Conservation (phyloP, 2,329 filamentous ascomycete species). For the Penicillium sp. region DNA sequence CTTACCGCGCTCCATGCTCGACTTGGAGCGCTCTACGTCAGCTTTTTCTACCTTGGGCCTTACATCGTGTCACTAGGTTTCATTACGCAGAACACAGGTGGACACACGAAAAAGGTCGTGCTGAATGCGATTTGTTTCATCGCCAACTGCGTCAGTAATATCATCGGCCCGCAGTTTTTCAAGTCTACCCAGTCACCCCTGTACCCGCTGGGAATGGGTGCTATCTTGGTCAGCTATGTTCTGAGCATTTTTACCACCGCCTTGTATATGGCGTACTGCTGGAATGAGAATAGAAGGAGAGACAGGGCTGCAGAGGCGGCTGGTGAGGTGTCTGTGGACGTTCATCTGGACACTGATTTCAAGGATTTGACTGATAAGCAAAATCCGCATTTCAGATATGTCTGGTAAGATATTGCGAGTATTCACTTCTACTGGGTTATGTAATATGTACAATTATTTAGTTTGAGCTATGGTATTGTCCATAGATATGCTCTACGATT, state of each 20-base stretch:
- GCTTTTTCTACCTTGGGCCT: slow-evolving; percentile 52
- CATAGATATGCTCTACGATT: background rate
- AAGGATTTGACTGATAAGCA: background rate
- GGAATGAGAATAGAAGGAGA: slow-evolving; percentile 47
- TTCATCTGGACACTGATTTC: background rate
- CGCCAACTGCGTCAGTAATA: slow-evolving; percentile 58
- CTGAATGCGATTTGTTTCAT: slow-evolving; percentile 59
- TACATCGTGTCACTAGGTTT: slow-evolving; percentile 49
- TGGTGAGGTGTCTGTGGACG: background rate
- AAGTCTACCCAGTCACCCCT: slow-evolving; percentile 48
- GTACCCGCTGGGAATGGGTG: slow-evolving; percentile 53
- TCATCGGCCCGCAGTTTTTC: slow-evolving; percentile 62
- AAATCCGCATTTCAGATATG: slow-evolving; percentile 2
- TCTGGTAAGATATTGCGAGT: background rate
- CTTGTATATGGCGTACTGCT: slow-evolving; percentile 44
- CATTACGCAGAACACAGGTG: slow-evolving; percentile 45
- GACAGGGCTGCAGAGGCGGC: slow-evolving; percentile 41
- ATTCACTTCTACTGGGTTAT: background rate
- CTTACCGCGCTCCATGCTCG: slow-evolving; percentile 36
- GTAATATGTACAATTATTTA: background rate
- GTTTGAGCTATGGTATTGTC: too few relatives aligned
- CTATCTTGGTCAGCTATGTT: slow-evolving; percentile 55
- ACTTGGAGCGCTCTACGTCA: slow-evolving; percentile 40
- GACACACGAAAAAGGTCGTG: slow-evolving; percentile 61
- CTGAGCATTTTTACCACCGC: slow-evolving; percentile 48